phyloP scores from a whole-genome alignment of 495 filamentous ascomycete species.

The Penicillium lividum region DNA sequence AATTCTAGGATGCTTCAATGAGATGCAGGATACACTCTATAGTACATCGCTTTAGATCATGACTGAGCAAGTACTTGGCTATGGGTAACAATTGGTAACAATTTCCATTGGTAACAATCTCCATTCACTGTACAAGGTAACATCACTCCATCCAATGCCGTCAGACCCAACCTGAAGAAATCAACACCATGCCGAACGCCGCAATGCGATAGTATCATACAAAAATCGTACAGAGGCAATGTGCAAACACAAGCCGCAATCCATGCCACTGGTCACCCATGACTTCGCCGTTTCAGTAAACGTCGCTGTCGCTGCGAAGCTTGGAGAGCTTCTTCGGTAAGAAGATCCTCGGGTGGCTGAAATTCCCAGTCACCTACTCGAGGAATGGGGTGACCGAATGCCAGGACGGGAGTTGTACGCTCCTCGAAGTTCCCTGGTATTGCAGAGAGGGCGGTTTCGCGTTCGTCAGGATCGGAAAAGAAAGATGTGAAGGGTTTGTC shows the following conservation, averaged over 20 bases:
- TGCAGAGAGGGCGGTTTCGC: constrained; percentile 36
- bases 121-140: constrained; percentile 2
- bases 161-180: background rate
- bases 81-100: too few relatives aligned
- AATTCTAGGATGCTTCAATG: too few relatives aligned
- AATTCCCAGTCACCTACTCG: constrained; percentile 72
- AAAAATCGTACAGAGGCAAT: constrained; percentile 17
- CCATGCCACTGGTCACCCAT: constrained; percentile 14
- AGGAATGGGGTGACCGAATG: constrained; percentile 83
- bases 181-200: constrained; percentile 21
- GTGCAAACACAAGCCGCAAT: constrained; percentile 5
- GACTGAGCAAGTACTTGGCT: background rate
- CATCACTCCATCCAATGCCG: background rate
- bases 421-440: background rate
- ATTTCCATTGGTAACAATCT: background rate
- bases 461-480: constrained; percentile 73
- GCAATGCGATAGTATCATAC: constrained; percentile 27
- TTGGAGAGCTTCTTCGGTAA: constrained; percentile 66
- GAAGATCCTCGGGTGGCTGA: constrained; percentile 66
- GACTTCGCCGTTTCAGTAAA: constrained; percentile 41
- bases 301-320: constrained; percentile 63
- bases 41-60: too few relatives aligned
- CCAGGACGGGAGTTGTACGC: constrained; percentile 45
- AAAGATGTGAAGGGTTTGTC: constrained; percentile 81
- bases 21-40: too few relatives aligned